phyloP scores from a whole-genome alignment of 257 asterid genomes.

The Solanum appendiculatum region DNA sequence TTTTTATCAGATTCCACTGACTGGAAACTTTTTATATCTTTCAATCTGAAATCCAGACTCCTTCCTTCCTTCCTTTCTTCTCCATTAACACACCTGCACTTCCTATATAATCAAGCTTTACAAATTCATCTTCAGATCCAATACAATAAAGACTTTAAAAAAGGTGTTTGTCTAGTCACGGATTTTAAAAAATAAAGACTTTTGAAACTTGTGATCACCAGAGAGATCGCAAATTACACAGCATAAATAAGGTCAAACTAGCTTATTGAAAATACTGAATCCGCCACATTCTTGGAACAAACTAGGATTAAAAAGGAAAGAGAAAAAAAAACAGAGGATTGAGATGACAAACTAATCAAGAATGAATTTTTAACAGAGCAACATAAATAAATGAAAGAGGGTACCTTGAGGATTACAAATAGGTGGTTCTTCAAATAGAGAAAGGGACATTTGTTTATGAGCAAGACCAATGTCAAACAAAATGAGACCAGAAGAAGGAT shows the following conservation, averaged over 20 bases:
- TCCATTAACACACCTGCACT: slow-evolving; percentile 33
- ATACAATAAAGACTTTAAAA: too few species aligned
- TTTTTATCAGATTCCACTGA: neutral
- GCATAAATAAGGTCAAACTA: neutral
- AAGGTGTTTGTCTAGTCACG: neutral
- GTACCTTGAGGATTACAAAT: slow-evolving; percentile 59
- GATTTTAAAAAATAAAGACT: neutral
- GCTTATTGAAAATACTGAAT: neutral
- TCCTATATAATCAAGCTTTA: neutral
- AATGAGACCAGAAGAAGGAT: slow-evolving; percentile 77
- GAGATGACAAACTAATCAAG: neutral
- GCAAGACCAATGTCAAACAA: slow-evolving; percentile 83
- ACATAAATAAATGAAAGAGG: neutral
- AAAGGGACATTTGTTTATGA: slow-evolving; percentile 73
- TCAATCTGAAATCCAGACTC: slow-evolving; percentile 22
- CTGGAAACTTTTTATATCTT: slow-evolving; percentile 13
- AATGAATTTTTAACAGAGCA: neutral
- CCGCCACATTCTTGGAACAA: neutral
- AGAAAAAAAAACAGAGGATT: neutral
- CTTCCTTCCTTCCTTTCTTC: slow-evolving; percentile 7
- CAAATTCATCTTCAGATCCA: neutral
- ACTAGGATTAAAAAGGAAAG: neutral
- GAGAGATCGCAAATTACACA: neutral
- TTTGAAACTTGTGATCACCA: neutral
- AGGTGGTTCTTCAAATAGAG: slow-evolving; percentile 85